Percentiles rank a stretch among this genome's conserved stretches.
These are phyloP conservation scores for Chlorella vulgaris DNA, from an alignment of 139 green algal genomes.

Conservation along the genomic window DNA sequence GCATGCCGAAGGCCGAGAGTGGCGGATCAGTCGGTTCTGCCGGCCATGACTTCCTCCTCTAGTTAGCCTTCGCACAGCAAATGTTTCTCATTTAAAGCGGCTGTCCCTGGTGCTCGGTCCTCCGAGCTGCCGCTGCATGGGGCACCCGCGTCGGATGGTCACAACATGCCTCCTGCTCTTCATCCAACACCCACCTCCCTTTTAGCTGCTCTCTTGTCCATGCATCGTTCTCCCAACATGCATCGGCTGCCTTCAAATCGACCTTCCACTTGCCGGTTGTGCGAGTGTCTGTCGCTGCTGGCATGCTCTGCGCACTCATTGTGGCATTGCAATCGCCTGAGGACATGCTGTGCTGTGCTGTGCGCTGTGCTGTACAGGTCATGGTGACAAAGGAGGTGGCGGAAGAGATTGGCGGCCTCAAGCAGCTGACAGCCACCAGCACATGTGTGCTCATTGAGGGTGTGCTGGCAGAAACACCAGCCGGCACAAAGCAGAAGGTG, in stretches of 20 bases:
- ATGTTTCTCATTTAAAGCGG: slow-evolving; percentile 40
- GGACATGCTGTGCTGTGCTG: not conserved
- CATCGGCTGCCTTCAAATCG: too few relatives aligned
- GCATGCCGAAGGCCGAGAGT: slow-evolving; percentile 40
- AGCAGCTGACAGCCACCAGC: slow-evolving; percentile 76
- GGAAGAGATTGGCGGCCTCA: slow-evolving; percentile 69
- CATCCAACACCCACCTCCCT: not conserved
- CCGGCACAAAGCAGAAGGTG: slow-evolving; percentile 85
- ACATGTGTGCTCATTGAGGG: slow-evolving; percentile 90
- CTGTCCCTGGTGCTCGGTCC: not conserved
- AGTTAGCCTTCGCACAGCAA: slow-evolving; percentile 49
- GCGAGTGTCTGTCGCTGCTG: not conserved
- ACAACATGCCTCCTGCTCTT: too few relatives aligned
- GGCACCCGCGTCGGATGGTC: not conserved
- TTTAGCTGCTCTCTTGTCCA: too few relatives aligned
- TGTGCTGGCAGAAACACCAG: slow-evolving; percentile 78
- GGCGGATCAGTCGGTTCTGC: slow-evolving; percentile 9
- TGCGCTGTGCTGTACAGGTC: not conserved
- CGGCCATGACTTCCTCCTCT: slow-evolving; percentile 43
- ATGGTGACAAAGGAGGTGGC: slow-evolving; percentile 84
- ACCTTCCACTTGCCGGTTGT: too few relatives aligned
- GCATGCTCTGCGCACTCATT: not conserved
- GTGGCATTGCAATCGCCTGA: too few relatives aligned
- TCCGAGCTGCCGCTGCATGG: not conserved
- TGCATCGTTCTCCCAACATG: too few relatives aligned